phyloP scores from a whole-genome alignment of 257 asterid species.

The Gentiana macrophylla region DNA sequence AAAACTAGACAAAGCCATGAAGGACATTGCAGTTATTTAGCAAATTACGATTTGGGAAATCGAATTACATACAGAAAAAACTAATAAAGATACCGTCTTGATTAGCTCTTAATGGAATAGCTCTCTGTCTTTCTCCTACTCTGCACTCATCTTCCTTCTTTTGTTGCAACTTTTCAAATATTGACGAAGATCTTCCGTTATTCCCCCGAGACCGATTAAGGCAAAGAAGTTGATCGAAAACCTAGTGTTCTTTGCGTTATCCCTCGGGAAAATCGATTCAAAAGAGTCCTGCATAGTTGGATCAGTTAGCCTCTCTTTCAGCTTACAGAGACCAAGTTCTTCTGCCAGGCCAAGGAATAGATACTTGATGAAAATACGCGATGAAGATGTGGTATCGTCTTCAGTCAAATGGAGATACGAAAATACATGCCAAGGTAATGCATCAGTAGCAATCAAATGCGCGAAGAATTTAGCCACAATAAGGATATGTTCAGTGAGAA shows the following conservation, averaged over 20 bases:
- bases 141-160: no score
- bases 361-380: conserved; percentile 87
- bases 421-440: conserved; percentile 79
- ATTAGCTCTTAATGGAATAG: no score
- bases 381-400: conserved; percentile 96
- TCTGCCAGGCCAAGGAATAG: conserved; percentile 91
- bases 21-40: no score
- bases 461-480: conserved; percentile 93
- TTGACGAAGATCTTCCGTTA: conserved; percentile 69
- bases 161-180: conserved; percentile 30
- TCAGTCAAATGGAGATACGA: conserved; percentile 81
- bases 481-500: conserved; percentile 75
- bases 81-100: no score
- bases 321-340: conserved; percentile 71
- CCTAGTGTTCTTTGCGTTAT: conserved; percentile 70
- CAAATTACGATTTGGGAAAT: no score
- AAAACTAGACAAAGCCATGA: no score
- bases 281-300: conserved; percentile 72
- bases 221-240: conserved; percentile 84
- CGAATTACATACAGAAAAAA: no score
- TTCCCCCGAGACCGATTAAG: conserved; percentile 84
- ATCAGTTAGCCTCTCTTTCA: conserved; percentile 70
- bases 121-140: no score
- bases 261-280: conserved; percentile 72
- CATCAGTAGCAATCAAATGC: conserved; percentile 76